Evolutionary conservation across 371 early-diverging fungal genomes (phyloP).

Genomic region (Mortierella sp.): DNA sequence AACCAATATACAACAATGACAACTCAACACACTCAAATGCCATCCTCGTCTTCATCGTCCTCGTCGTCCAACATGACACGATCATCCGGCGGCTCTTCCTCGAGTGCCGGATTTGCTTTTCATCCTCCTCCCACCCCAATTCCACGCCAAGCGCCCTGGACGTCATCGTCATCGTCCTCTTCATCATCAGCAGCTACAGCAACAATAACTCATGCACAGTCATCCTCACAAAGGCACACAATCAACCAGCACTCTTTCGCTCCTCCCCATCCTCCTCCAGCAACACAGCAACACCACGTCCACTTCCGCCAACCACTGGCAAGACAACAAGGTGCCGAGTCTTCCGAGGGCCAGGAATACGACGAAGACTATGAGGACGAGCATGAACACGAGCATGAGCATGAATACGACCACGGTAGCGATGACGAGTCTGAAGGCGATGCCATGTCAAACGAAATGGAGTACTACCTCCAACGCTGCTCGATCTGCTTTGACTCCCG

Average conservation of each 20-base stretch:
- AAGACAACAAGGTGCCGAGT: neutral
- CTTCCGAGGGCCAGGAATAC: neutral
- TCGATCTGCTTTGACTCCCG: conserved; percentile 79
- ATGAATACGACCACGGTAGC: conserved; percentile 36
- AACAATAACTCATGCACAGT: neutral
- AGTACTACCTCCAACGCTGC: conserved; percentile 74
- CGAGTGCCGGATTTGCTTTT: neutral
- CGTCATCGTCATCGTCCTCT: neutral
- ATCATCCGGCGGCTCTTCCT: neutral
- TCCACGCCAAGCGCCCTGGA: neutral
- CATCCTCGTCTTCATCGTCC: conserved; percentile 4
- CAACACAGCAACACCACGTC: neutral
- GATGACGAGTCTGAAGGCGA: conserved; percentile 49
- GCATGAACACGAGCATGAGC: conserved; percentile 17
- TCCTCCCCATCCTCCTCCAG: neutral
- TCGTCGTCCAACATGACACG: neutral
- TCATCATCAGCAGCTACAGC: neutral
- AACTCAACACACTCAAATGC: neutral
- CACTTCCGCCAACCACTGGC: neutral
- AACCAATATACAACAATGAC: conserved; percentile 11
- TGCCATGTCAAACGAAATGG: conserved; percentile 59
- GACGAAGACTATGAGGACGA: conserved; percentile 5
- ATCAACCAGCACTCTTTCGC: neutral
- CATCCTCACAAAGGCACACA: neutral
- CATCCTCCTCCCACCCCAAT: neutral